These are phyloP conservation scores for Neophaeococcomyces mojaviensis DNA, from an alignment of 2,329 filamentous ascomycete genomes.

Conservation along the genomic window DNA sequence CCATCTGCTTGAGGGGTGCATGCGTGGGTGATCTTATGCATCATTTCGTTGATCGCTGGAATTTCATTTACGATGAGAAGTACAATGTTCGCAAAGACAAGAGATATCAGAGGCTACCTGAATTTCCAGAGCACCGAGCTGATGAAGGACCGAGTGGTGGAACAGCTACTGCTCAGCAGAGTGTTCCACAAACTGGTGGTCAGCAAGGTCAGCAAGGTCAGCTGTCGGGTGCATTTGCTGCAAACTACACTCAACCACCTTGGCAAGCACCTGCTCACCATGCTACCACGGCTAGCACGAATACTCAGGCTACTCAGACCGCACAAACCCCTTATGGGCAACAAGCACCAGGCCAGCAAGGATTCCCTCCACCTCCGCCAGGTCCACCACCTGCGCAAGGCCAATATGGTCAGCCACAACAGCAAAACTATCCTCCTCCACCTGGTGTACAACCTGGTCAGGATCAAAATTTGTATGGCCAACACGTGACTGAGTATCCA, in stretches of 20 bases:
- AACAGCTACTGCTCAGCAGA: not conserved
- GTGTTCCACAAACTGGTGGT: not conserved
- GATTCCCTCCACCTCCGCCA: slow-evolving; percentile 16
- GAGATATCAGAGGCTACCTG: slow-evolving; percentile 36
- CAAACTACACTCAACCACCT: slow-evolving; percentile 19
- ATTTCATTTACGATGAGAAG: slow-evolving; percentile 80
- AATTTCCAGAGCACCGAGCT: slow-evolving; percentile 1
- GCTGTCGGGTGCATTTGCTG: slow-evolving; percentile 9
- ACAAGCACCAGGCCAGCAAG: slow-evolving; percentile 5
- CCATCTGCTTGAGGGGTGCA: slow-evolving; percentile 65
- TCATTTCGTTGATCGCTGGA: slow-evolving; percentile 84
- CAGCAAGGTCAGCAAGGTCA: not conserved
- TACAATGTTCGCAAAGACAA: slow-evolving; percentile 54
- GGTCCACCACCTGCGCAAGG: slow-evolving; percentile 11
- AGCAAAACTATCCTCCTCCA: not conserved
- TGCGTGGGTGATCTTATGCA: slow-evolving; percentile 66
- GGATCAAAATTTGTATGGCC: no score
- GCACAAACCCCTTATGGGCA: slow-evolving; percentile 2
- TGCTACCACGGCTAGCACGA: slow-evolving; percentile 11
- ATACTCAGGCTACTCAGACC: not conserved
- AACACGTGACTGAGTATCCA: no score
- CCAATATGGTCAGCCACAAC: not conserved
- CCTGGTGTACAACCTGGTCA: not conserved
- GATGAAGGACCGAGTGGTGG: slow-evolving; percentile 1
- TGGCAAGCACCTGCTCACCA: slow-evolving; percentile 20